Percentiles rank a stretch among this genome's conserved stretches.
These are phyloP conservation scores for Pyrrhoderma lamaoense DNA, from an alignment of 1,284 basidiomycete species.

Conservation along the genomic window DNA sequence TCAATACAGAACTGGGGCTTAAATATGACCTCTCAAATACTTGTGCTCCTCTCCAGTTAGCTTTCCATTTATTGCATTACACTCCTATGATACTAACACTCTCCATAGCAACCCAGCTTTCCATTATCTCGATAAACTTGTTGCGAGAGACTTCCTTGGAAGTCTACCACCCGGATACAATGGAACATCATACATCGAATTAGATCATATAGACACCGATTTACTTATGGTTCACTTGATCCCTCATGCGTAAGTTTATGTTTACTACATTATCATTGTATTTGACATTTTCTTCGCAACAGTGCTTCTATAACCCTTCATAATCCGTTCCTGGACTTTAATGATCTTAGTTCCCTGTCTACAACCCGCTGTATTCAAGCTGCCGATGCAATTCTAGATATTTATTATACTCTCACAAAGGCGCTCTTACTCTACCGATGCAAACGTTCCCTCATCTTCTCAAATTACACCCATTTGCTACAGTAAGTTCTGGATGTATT, in stretches of 20 bases:
- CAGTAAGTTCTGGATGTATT: conserved; percentile 39
- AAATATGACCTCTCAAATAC: conserved; percentile 18
- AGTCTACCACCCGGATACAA: conserved; percentile 61
- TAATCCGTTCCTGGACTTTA: conserved; percentile 71
- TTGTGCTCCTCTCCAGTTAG: neutral
- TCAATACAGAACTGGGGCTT: conserved; percentile 65
- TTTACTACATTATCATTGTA: conserved; percentile 8
- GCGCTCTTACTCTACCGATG: conserved; percentile 57
- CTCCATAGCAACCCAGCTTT: conserved; percentile 43
- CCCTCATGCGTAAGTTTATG: conserved; percentile 64
- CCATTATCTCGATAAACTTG: conserved; percentile 56
- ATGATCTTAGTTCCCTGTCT: conserved; percentile 53
- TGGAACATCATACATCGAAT: conserved; percentile 39
- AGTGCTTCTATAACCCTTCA: conserved; percentile 81
- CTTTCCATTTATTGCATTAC: no score
- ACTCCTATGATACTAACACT: neutral
- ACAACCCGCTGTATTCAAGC: conserved; percentile 65
- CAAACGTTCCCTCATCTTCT: conserved; percentile 31
- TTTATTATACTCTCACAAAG: conserved; percentile 59
- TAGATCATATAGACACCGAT: conserved; percentile 62
- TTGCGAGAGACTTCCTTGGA: conserved; percentile 56
- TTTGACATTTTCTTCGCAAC: conserved; percentile 13
- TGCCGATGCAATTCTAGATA: conserved; percentile 60
- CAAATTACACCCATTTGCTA: conserved; percentile 72
- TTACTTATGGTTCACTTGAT: conserved; percentile 77